Conservation (phyloP, 2,329 filamentous ascomycete species). For the Scedosporium aurantiacum region DNA sequence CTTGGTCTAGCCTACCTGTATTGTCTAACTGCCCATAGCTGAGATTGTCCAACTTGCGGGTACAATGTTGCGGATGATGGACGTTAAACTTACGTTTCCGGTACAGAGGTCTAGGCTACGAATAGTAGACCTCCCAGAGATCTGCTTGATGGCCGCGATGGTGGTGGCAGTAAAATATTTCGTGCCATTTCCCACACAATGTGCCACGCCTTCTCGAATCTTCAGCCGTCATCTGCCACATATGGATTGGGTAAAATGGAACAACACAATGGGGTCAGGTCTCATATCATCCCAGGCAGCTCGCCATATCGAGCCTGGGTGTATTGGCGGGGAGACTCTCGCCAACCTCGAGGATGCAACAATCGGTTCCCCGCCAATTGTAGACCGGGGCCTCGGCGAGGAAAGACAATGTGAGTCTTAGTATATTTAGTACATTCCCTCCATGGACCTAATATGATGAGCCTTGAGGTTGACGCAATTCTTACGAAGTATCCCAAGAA, state of each 20-base stretch:
- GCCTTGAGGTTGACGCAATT: too few species aligned
- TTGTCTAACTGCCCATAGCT: background rate
- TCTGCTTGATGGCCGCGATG: conserved; percentile 58
- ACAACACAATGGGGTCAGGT: conserved; percentile 9
- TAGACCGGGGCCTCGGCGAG: background rate
- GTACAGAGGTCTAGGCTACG: conserved; percentile 5
- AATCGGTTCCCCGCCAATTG: background rate
- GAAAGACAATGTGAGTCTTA: background rate
- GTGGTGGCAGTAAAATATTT: conserved; percentile 69
- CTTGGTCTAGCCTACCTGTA: background rate
- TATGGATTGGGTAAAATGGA: conserved; percentile 67
- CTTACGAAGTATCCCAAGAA: background rate
- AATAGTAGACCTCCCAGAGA: conserved; percentile 55
- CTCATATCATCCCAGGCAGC: background rate
- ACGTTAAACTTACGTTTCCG: background rate
- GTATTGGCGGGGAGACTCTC: conserved; percentile 14
- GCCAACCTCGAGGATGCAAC: conserved; percentile 8
- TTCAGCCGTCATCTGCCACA: conserved; percentile 13
- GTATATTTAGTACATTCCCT: background rate
- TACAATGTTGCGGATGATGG: background rate
- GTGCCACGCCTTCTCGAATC: conserved; percentile 25
- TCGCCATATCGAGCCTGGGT: background rate
- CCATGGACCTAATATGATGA: too few species aligned
- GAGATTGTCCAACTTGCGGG: background rate
- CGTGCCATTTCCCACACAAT: conserved; percentile 56